Evolutionary conservation across 2,329 filamentous ascomycete species (phyloP).

Genomic region (Aspergillus luchuensis): DNA sequence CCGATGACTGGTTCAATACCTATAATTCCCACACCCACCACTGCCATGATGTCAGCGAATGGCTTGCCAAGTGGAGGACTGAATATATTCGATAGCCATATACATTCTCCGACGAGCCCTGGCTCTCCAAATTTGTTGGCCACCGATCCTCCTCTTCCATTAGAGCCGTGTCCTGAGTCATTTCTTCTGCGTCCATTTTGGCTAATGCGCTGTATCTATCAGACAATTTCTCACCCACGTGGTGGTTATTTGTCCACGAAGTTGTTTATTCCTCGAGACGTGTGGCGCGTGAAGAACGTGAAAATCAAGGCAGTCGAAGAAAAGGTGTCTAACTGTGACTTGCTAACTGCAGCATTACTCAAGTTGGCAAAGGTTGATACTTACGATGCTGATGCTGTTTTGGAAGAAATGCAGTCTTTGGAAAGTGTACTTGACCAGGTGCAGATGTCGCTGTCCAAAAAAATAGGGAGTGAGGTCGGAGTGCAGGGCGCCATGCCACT

Average conservation of each 20-base stretch:
- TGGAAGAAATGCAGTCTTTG: slow-evolving; percentile 90
- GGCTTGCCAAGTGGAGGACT: slow-evolving; percentile 66
- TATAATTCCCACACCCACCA: slow-evolving; percentile 67
- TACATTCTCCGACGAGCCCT: slow-evolving; percentile 67
- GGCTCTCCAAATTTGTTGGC: slow-evolving; percentile 66
- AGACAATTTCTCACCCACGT: slow-evolving; percentile 86
- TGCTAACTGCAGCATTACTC: slow-evolving; percentile 82
- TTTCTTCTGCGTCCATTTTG: slow-evolving; percentile 92
- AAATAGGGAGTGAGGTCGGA: slow-evolving; percentile 90
- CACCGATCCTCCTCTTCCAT: slow-evolving; percentile 68
- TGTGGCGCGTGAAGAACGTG: slow-evolving; percentile 91
- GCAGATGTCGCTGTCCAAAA: slow-evolving; percentile 73
- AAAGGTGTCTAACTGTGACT: slow-evolving; percentile 88
- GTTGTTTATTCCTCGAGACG: slow-evolving; percentile 87
- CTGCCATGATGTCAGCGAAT: slow-evolving; percentile 59
- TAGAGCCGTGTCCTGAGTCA: slow-evolving; percentile 91
- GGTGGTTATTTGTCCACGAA: slow-evolving; percentile 91
- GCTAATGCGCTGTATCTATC: slow-evolving; percentile 93
- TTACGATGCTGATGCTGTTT: slow-evolving; percentile 83
- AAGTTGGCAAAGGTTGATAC: slow-evolving; percentile 84
- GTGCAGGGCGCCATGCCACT: slow-evolving; percentile 71
- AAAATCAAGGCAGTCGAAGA: slow-evolving; percentile 91
- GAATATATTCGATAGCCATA: slow-evolving; percentile 80
- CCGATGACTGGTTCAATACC: slow-evolving; percentile 58
- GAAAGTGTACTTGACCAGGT: slow-evolving; percentile 86